Evolutionary conservation across 2,329 filamentous ascomycete genomes (phyloP), one percentile per base, ranked within the genome.

Genomic region (Endothia cerciana): DNA sequence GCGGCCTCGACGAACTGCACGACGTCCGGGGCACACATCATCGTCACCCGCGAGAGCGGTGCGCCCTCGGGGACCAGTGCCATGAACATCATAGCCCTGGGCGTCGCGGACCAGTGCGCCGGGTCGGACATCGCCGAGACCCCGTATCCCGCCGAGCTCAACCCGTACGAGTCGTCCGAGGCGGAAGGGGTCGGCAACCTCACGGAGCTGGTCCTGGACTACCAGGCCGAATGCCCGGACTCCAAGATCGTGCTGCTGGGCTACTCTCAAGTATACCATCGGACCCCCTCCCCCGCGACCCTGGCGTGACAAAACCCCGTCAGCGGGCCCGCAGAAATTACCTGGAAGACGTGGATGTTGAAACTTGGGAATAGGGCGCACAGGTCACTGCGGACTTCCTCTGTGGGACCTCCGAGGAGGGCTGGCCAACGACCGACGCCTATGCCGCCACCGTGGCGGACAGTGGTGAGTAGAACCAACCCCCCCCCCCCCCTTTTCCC

Each of bases 231-330:
- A 4, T 81, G 79, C 47, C 78, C 79, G 8, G 68, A 75, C n/a
- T 73, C 72, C 62, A 79, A 80, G 71, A 72, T 81, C 58, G 79
- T 77, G 4, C 69, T 81, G 38, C 58, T 81, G 55, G 79, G 79
- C 1, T 81, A 78, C 66, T 81, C 79, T 1, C 79, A 81, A 74
- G 77, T 76, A 66, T 36, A 71, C 28, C 5, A 2, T 4, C 11
- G 33, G 4, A 10, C n/a, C n/a, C 25, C 15, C 55, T 66, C 28
- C 6, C 36, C 22, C 65, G 19, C 63, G 43, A 22, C 43, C 15
- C n/a, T 47, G 0, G 43, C 15, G 15, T 51, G n/a, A 11, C 1
- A n/a, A n/a, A n/a, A n/a, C n/a, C n/a, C n/a, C n/a, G n/a, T n/a
- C n/a, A 36, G 33, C 33, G 5, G 6, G 33, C 33, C 33, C 33